Conservation (phyloP, 352 stramenopile genomes). For the Peronospora farinosa region DNA sequence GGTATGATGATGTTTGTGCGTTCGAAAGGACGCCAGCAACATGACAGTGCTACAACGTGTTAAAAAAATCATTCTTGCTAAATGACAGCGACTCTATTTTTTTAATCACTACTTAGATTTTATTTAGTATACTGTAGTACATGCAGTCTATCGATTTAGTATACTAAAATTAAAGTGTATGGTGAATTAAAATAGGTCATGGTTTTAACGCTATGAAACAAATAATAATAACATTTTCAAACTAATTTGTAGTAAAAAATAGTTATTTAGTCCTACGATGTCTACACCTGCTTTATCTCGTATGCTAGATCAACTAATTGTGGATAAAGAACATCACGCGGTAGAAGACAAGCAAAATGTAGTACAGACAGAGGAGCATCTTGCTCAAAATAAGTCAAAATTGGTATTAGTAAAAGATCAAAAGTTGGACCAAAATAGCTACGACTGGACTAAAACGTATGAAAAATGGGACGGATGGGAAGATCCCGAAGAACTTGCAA, state of each 20-base stretch:
- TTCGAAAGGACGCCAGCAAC: conserved; percentile 49
- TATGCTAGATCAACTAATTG: conserved; percentile 60
- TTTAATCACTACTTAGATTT: too few species aligned
- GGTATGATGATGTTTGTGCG: conserved; percentile 49
- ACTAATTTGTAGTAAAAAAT: too few species aligned
- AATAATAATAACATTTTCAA: too few species aligned
- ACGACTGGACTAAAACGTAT: conserved; percentile 78
- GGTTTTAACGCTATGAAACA: too few species aligned
- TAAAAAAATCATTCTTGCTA: too few species aligned
- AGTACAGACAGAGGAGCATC: conserved; percentile 33
- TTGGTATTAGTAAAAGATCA: conserved; percentile 21
- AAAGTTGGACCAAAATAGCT: conserved; percentile 17
- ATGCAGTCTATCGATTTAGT: too few species aligned
- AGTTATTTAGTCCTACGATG: conserved; percentile 48
- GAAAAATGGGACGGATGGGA: conserved; percentile 76
- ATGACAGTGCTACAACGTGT: conserved; percentile 22
- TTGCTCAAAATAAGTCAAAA: conserved; percentile 37
- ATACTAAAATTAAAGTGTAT: too few species aligned
- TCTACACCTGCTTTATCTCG: conserved; percentile 56
- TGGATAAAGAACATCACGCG: conserved; percentile 52
- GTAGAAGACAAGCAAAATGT: conserved; percentile 32
- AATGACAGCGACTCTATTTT: too few species aligned
- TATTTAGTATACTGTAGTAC: too few species aligned
- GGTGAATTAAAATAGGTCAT: too few species aligned
- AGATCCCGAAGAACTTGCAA: conserved; percentile 71